These are phyloP conservation scores for Daldinia grandis DNA, from an alignment of 495 filamentous ascomycete species.

Conservation along the genomic window DNA sequence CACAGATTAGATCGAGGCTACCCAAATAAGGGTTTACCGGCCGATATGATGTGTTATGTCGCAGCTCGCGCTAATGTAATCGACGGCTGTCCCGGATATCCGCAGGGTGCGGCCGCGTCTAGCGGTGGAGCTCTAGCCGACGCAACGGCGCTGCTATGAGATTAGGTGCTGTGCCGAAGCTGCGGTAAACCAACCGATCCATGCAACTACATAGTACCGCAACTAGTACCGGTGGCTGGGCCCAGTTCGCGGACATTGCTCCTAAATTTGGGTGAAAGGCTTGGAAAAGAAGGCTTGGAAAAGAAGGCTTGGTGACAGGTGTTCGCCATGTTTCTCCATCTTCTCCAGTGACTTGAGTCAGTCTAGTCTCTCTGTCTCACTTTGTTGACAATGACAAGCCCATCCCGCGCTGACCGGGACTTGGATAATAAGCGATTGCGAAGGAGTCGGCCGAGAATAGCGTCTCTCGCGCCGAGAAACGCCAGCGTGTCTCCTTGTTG, in stretches of 20 bases:
- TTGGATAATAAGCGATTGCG: not conserved
- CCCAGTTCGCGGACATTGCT: not conserved
- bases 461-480: constrained; percentile 23
- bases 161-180: constrained; percentile 23
- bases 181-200: constrained; percentile 12
- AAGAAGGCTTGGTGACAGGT: not conserved
- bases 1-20: constrained; percentile 38
- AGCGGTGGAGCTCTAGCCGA: constrained; percentile 35
- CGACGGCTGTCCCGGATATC: constrained; percentile 36
- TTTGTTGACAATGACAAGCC: not conserved
- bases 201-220: too few relatives aligned
- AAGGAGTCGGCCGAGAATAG: constrained; percentile 31
- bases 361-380: not conserved
- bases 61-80: constrained; percentile 37
- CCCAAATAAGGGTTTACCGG: constrained; percentile 28
- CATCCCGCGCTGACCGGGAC: not conserved
- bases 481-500: constrained; percentile 27
- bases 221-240: constrained; percentile 15
- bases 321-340: not conserved
- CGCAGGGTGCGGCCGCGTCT: constrained; percentile 30
- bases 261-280: not conserved
- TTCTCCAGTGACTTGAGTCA: not conserved
- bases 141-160: constrained; percentile 14
- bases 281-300: not conserved
- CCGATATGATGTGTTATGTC: constrained; percentile 36